A percentile compares a stretch with the other conserved stretches of the same genome.
phyloP scores from a whole-genome alignment of 352 stramenopile species.

The Phytopythium oedochilum region DNA sequence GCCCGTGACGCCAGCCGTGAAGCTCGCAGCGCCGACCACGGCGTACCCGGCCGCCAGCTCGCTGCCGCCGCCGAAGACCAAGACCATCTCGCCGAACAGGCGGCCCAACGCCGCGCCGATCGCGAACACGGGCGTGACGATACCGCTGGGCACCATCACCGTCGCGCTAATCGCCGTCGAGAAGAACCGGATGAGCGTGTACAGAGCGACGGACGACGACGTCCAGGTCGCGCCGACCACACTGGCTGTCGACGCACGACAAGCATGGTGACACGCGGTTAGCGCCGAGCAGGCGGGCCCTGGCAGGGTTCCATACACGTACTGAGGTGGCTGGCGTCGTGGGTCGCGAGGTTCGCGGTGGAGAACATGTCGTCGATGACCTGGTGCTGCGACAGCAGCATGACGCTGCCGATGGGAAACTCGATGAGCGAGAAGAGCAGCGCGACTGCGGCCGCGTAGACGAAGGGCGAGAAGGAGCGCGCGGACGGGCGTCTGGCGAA shows the following conservation, averaged over 20 bases:
- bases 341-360: conserved; percentile 39
- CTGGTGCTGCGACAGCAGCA: conserved; percentile 68
- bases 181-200: conserved; percentile 74
- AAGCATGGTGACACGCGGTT: neutral
- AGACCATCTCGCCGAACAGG: conserved; percentile 85
- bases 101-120: conserved; percentile 85
- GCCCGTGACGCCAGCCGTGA: conserved; percentile 75
- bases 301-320: too few species aligned
- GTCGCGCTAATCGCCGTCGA: conserved; percentile 72
- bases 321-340: conserved; percentile 29
- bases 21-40: conserved; percentile 75
- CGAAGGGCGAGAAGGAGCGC: conserved; percentile 39
- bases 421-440: conserved; percentile 65
- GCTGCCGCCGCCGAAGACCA: conserved; percentile 42
- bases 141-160: conserved; percentile 84
- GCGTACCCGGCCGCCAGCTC: conserved; percentile 68
- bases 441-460: conserved; percentile 62
- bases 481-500: conserved; percentile 17
- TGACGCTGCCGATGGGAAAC: conserved; percentile 75
- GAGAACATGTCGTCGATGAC: conserved; percentile 89
- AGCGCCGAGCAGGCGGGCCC: too few species aligned
- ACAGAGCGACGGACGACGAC: conserved; percentile 54
- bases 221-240: conserved; percentile 52
- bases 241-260: conserved; percentile 14
- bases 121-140: conserved; percentile 91